Evolutionary conservation across 2,329 filamentous ascomycete genomes (phyloP).

Genomic region (Fusarium illudens): DNA sequence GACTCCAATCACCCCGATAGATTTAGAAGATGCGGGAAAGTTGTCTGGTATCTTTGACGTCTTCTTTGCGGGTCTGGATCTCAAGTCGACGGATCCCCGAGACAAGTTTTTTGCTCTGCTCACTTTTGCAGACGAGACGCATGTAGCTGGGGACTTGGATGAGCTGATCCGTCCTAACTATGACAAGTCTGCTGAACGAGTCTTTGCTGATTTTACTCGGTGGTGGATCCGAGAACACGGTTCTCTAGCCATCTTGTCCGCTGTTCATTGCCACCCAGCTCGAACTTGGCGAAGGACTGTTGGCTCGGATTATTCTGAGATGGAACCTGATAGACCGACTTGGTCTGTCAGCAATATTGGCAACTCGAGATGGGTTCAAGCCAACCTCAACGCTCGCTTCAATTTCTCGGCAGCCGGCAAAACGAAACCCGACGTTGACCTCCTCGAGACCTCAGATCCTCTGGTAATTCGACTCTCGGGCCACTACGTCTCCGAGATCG

Average conservation of each 20-base stretch:
- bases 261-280: constrained; percentile 18
- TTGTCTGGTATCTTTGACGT: constrained; percentile 18
- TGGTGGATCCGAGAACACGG: constrained; percentile 29
- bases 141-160: constrained; percentile 3
- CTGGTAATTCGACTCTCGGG: constrained; percentile 10
- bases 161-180: constrained; percentile 27
- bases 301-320: not conserved
- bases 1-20: not conserved
- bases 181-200: constrained; percentile 13
- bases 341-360: constrained; percentile 25
- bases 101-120: constrained; percentile 29
- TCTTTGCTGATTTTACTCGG: constrained; percentile 30
- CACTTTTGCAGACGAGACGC: constrained; percentile 27
- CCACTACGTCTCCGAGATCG: not conserved
- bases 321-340: not conserved
- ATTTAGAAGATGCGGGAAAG: not conserved
- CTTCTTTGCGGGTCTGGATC: constrained; percentile 23
- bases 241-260: constrained; percentile 18
- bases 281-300: constrained; percentile 21
- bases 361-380: constrained; percentile 10
- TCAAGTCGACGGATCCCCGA: constrained; percentile 26
- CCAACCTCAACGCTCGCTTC: constrained; percentile 14
- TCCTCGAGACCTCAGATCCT: not conserved
- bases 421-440: not conserved
- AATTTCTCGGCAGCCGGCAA: constrained; percentile 15